Evolutionary conservation across 805 yeast genomes (phyloP), one percentile per base, ranked within the genome.

Genomic region (Ogataea corticis): DNA sequence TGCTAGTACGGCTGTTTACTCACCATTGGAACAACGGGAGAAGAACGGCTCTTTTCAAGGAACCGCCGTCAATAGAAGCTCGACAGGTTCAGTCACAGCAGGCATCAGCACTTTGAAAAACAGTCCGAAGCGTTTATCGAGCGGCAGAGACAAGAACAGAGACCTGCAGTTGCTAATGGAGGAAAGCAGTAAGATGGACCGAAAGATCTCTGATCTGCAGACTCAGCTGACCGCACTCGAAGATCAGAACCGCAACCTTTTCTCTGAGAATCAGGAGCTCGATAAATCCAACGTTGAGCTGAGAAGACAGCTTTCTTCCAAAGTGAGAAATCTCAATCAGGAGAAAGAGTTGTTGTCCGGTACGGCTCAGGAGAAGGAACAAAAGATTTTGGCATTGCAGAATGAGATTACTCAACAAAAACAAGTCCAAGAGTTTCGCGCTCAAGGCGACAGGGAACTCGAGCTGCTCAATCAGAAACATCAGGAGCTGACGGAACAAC

Each of bases 121-220:
- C 14, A 38, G 45, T 17, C 42, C 37, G 14, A 29, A 38, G 14
- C 36, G 58, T 9, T 31, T 52, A 10, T 53, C 57, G 6, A 42
- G 44, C 27, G 49, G 46, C 11, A 44, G 58, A 33, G 48, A 48
- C 17, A 53, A 50, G 43, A 74, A 74, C 37, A 67, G 72, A 41
- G 80, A 77, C 49, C 64, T 76, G 23, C 69, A 70, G 45, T 49
- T 72, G 31, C 59, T 78, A 10, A 54, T 75, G 19, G 71, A 68
- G 25, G 81, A 76, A 54, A 75, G 77, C 33, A 66, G 75, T 15
- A 69, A 76, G 48, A 71, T 77, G 76, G 83, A 80, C 48, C 51
- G 55, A 12, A 63, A 63, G 34, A 73, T 75, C 18, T 65, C 75
- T 2, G 59, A 61, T 10, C 60, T 73, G 18, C 74, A 73, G 48